Evolutionary conservation across 2,329 filamentous ascomycete genomes (phyloP).

Genomic region (Biscogniauxia sp.): DNA sequence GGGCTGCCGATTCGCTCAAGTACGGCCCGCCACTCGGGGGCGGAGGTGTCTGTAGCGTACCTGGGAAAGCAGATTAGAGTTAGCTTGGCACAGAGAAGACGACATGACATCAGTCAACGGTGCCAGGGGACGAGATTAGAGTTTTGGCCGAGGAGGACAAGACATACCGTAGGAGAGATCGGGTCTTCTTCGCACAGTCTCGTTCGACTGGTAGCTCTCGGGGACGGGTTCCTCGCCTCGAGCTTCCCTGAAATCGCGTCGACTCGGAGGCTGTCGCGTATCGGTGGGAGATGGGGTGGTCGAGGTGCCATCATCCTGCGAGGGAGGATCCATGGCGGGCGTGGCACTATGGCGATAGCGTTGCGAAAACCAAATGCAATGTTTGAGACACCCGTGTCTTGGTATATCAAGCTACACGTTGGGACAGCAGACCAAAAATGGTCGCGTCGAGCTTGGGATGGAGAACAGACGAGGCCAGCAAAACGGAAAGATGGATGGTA

Average conservation of each 20-base stretch:
- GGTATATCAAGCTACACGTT: not conserved
- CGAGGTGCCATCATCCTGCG: conserved; percentile 38
- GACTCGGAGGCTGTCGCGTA: conserved; percentile 41
- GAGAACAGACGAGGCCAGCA: not conserved
- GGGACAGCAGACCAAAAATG: conserved; percentile 8
- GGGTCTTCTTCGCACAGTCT: conserved; percentile 57
- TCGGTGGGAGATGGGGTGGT: conserved; percentile 48
- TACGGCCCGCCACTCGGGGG: conserved; percentile 27
- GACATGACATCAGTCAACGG: conserved; percentile 12
- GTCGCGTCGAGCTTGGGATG: conserved; percentile 5
- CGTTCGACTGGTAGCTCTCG: conserved; percentile 58
- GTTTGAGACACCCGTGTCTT: conserved; percentile 10
- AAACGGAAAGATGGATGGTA: not conserved
- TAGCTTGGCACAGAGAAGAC: conserved; percentile 17
- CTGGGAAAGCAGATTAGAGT: conserved; percentile 25
- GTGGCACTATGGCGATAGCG: conserved; percentile 7
- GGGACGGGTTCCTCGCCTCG: conserved; percentile 43
- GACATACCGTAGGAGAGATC: conserved; percentile 56
- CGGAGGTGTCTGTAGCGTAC: conserved; percentile 35
- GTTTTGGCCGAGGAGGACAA: conserved; percentile 6
- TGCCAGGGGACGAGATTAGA: conserved; percentile 9
- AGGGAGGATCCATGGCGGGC: conserved; percentile 45
- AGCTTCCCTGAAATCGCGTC: conserved; percentile 30
- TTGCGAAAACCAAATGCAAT: conserved; percentile 8
- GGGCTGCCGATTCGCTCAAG: conserved; percentile 36